phyloP scores from a whole-genome alignment of 2,329 filamentous ascomycete genomes.

The Amesomyces nigricolor region DNA sequence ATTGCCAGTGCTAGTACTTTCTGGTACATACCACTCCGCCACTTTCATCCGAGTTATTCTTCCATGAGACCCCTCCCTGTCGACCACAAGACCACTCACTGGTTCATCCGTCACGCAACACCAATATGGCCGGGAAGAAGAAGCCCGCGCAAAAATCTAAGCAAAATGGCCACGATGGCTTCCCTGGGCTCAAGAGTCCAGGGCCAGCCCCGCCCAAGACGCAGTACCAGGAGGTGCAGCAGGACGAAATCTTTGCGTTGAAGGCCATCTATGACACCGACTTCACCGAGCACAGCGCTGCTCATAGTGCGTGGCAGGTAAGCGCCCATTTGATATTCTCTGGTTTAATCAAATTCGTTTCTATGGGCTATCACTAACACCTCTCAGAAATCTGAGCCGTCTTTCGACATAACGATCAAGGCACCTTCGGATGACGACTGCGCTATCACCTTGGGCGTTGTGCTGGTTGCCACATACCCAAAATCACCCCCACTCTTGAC shows the following conservation, averaged over 20 bases:
- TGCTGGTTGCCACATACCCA: constrained; percentile 85
- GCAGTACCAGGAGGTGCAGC: constrained; percentile 77
- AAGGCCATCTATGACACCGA: constrained; percentile 87
- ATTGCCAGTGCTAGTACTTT: too few species aligned
- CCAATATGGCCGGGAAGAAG: constrained; percentile 48
- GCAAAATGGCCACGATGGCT: constrained; percentile 41
- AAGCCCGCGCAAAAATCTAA: constrained; percentile 39
- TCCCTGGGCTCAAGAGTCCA: constrained; percentile 46
- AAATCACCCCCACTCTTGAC: constrained; percentile 71
- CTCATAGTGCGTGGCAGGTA: constrained; percentile 80
- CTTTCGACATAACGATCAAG: constrained; percentile 74
- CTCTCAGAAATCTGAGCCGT: constrained; percentile 64
- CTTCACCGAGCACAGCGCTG: constrained; percentile 67
- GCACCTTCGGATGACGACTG: constrained; percentile 68
- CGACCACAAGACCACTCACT: not conserved
- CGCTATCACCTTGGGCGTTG: constrained; percentile 65
- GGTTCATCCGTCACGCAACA: not conserved
- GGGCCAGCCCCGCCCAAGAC: constrained; percentile 39
- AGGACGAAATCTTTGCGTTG: constrained; percentile 80
- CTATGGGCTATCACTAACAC: constrained; percentile 3
- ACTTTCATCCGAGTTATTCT: constrained; percentile 19
- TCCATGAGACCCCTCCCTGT: not conserved
- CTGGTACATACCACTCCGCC: constrained; percentile 27
- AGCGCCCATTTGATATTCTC: constrained; percentile 22
- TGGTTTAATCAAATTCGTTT: not conserved